phyloP scores from a whole-genome alignment of 192 early-diverging fungal genomes.

The Chytriomyces sp. region DNA sequence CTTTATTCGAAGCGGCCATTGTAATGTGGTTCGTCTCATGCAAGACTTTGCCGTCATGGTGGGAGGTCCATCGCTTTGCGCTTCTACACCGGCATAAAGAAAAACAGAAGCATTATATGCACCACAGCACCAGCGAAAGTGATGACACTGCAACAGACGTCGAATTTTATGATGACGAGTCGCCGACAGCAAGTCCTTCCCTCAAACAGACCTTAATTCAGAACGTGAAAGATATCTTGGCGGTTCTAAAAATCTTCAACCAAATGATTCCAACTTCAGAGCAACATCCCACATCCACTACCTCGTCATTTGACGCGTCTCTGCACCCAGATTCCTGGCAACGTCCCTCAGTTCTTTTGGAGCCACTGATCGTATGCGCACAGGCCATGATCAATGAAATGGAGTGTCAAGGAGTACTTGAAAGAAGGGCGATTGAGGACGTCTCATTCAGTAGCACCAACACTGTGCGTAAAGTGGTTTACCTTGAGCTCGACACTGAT shows the following conservation, averaged over 20 bases:
- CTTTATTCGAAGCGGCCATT: conserved; percentile 5
- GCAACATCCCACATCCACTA: background rate
- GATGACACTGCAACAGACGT: background rate
- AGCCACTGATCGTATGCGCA: background rate
- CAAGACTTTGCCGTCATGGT: background rate
- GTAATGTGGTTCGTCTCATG: conserved; percentile 15
- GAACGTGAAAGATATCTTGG: background rate
- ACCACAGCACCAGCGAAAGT: background rate
- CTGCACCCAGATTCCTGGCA: background rate
- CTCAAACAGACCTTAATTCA: no score
- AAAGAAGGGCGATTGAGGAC: background rate
- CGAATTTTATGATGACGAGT: no score
- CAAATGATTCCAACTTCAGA: background rate
- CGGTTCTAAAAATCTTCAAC: background rate
- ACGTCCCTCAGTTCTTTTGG: background rate
- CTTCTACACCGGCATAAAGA: background rate
- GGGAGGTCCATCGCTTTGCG: background rate
- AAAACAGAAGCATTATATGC: background rate
- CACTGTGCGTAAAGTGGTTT: background rate
- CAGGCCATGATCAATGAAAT: background rate
- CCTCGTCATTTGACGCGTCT: background rate
- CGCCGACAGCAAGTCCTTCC: background rate
- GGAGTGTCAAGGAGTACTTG: background rate
- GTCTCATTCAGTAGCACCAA: background rate
- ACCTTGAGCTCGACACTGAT: background rate